Percentiles rank a stretch among this genome's conserved stretches.
Conservation (phyloP, 768 basidiomycete genomes). For the Suillus plorans region DNA sequence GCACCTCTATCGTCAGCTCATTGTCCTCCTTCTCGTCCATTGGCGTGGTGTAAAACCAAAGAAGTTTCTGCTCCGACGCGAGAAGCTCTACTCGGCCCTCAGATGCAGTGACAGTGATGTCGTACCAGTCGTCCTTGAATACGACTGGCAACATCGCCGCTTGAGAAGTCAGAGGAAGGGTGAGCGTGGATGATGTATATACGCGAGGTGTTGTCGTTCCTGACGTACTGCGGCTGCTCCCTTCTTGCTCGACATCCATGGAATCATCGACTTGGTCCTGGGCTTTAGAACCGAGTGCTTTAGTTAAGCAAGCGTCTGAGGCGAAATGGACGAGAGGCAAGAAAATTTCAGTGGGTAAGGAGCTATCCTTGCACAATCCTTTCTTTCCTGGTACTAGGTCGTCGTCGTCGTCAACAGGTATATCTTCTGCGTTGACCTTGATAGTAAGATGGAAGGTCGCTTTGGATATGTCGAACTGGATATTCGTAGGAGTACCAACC, state of each 20-base stretch:
- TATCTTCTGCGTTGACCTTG: conserved; percentile 59
- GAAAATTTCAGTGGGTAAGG: conserved; percentile 83
- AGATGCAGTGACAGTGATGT: conserved; percentile 43
- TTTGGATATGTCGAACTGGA: conserved; percentile 75
- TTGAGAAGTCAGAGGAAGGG: conserved; percentile 11
- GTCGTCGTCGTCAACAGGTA: conserved; percentile 17
- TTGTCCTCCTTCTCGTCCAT: conserved; percentile 17
- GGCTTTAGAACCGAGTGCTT: conserved; percentile 8
- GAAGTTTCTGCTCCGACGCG: conserved; percentile 49
- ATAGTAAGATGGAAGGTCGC: conserved; percentile 72
- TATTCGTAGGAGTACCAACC: conserved; percentile 63
- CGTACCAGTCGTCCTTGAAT: conserved; percentile 28
- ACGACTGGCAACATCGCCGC: conserved; percentile 11
- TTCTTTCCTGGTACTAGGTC: not conserved
- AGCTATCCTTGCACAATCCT: conserved; percentile 19
- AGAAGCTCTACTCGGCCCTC: conserved; percentile 48
- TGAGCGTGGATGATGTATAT: conserved; percentile 17
- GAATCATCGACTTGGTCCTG: conserved; percentile 2
- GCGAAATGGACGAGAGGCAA: conserved; percentile 91
- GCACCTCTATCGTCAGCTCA: conserved; percentile 42
- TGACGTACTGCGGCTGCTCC: not conserved
- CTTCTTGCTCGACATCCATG: not conserved
- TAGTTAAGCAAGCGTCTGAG: conserved; percentile 33
- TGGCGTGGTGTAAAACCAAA: conserved; percentile 48
- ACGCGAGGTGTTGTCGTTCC: conserved; percentile 7